Evolutionary conservation across 257 asterid species (phyloP), one percentile per base, ranked within the genome.

Genomic region (Plectranthus barbatus): DNA sequence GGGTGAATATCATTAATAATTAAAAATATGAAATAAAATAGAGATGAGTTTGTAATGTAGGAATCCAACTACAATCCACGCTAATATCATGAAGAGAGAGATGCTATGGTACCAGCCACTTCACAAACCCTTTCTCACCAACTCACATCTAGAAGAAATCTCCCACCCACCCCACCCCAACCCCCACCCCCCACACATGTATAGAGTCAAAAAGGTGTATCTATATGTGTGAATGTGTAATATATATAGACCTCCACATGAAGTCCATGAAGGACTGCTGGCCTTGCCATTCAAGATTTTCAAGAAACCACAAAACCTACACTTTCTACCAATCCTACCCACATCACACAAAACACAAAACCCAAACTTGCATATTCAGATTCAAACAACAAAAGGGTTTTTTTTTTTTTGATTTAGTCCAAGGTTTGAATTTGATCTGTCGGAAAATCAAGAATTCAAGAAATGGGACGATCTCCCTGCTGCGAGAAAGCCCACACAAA

Each of bases 131-230:
- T 66, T 73, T 76, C 91, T 81, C 86, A 90, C 95, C 97, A 86
- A 90, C 97, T 87, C 87, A 71, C 92, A 76, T 87, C 97, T 90
- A 90, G 96, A 90, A 90, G 88, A 83, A n/a, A n/a, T n/a, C n/a
- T n/a, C n/a, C n/a, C n/a, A n/a, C n/a, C n/a, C n/a, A n/a, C 64
- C 72, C n/a, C n/a, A 79, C 60, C 65, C 40, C 64, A 34, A 9
- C 74, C 62, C 56, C 58, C 26, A 1, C 63, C 41, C 70, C 33
- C 50, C 34, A 58, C 72, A 49, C 54, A 17, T 62, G 23, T 59
- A 46, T 41, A 48, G 70, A 79, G 86, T 79, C 85, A 81, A 82
- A 82, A 79, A 39, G 69, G 70, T 79, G 79, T 82, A 77, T 58
- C 50, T 70, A 40, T 60, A 9, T 20, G 3, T 58, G 12, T 18